These are phyloP conservation scores for Cutaneotrichosporon cutaneum DNA, from an alignment of 1,284 basidiomycete genomes.

Conservation along the genomic window DNA sequence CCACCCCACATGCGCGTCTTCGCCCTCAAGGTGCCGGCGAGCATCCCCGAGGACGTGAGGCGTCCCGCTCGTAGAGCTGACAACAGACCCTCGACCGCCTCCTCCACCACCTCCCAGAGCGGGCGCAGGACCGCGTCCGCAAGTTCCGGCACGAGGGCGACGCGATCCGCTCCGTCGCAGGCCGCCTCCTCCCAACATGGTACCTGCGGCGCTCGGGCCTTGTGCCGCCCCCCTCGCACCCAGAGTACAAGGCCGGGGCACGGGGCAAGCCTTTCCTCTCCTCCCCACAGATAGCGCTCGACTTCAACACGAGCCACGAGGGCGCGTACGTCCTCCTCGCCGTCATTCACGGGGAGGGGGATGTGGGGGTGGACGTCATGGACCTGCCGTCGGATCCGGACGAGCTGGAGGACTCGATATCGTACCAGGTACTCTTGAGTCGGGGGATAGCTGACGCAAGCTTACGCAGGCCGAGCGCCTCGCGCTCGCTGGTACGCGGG, in stretches of 20 bases:
- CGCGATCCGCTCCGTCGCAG: slow-evolving; percentile 36
- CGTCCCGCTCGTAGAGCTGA: not conserved
- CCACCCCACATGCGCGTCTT: slow-evolving; percentile 15
- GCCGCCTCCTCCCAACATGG: slow-evolving; percentile 40
- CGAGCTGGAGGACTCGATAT: slow-evolving; percentile 20
- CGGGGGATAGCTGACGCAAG: slow-evolving; percentile 23
- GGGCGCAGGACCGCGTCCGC: slow-evolving; percentile 31
- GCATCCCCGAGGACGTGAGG: slow-evolving; percentile 20
- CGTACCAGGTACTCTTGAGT: slow-evolving; percentile 25
- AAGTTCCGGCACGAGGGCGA: slow-evolving; percentile 37
- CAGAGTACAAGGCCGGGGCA: slow-evolving; percentile 26
- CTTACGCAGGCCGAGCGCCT: slow-evolving; percentile 33
- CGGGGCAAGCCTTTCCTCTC: slow-evolving; percentile 44
- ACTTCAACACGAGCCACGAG: slow-evolving; percentile 49
- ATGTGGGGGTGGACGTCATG: slow-evolving; percentile 48
- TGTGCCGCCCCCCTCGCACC: slow-evolving; percentile 16
- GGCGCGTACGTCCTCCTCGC: slow-evolving; percentile 38
- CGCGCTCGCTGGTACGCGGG: slow-evolving; percentile 17
- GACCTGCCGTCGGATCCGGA: slow-evolving; percentile 30
- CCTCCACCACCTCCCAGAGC: slow-evolving; percentile 24
- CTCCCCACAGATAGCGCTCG: slow-evolving; percentile 29
- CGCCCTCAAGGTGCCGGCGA: slow-evolving; percentile 20
- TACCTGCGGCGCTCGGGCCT: slow-evolving; percentile 31
- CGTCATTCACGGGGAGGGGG: slow-evolving; percentile 14
- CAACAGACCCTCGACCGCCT: slow-evolving; percentile 32